Evolutionary conservation across 2,329 filamentous ascomycete genomes (phyloP).

Genomic region (Claviceps humidiphila): DNA sequence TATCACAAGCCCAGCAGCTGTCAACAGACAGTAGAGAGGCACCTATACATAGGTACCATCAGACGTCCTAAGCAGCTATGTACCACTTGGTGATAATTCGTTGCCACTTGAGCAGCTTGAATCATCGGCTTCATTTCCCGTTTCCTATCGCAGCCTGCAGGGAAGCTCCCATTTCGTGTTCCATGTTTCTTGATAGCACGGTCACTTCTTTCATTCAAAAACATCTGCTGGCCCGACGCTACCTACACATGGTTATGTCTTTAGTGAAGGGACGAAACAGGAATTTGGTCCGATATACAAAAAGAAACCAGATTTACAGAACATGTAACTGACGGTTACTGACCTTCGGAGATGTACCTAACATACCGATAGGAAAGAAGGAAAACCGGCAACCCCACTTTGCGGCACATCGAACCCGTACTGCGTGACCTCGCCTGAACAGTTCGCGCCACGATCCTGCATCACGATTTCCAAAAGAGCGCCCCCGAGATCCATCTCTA

Average conservation of each 20-base stretch:
- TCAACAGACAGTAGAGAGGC: no score
- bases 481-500: background rate
- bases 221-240: no score
- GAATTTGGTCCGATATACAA: no score
- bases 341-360: no score
- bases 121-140: background rate
- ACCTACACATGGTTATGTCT: no score
- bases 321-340: no score
- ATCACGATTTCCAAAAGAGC: background rate
- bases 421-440: background rate
- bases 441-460: background rate
- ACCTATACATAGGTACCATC: background rate
- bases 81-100: background rate
- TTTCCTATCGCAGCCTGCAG: background rate
- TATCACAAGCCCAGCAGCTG: no score
- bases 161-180: no score
- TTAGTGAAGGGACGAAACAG: no score
- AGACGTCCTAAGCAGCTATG: background rate
- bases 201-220: no score
- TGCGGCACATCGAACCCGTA: background rate
- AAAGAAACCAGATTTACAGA: no score
- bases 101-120: background rate
- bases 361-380: background rate
- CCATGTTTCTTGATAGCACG: no score
- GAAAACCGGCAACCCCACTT: background rate